phyloP scores from a whole-genome alignment of 2,329 filamentous ascomycete species.

The Acephala macrosclerotiorum region DNA sequence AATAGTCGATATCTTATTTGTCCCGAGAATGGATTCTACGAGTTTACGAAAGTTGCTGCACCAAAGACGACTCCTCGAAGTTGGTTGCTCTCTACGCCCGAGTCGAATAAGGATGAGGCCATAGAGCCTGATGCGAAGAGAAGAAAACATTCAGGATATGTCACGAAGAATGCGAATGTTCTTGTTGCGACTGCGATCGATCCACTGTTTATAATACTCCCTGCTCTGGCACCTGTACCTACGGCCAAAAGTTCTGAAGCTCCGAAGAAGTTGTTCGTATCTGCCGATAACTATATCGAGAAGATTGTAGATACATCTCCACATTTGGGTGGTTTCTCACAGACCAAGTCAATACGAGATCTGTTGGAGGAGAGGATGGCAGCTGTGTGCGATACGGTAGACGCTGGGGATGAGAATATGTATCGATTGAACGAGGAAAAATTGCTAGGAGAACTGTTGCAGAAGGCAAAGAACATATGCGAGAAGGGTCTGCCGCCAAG shows the following conservation, averaged over 20 bases:
- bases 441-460: conserved; percentile 68
- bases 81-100: conserved; percentile 59
- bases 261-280: conserved; percentile 69
- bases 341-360: conserved; percentile 50
- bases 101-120: conserved; percentile 28
- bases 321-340: conserved; percentile 66
- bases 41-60: conserved; percentile 65
- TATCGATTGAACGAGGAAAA: conserved; percentile 80
- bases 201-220: conserved; percentile 82
- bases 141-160: conserved; percentile 51
- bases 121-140: conserved; percentile 34
- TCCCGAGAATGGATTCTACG: conserved; percentile 67
- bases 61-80: conserved; percentile 63
- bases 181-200: conserved; percentile 86
- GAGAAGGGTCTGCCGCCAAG: conserved; percentile 72
- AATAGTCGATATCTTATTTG: conserved; percentile 69
- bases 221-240: conserved; percentile 64
- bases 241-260: conserved; percentile 52
- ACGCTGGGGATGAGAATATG: conserved; percentile 85
- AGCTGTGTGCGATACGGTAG: conserved; percentile 80
- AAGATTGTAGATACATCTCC: conserved; percentile 60
- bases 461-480: conserved; percentile 77
- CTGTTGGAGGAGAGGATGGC: conserved; percentile 71
- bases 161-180: conserved; percentile 75
- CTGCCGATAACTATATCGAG: conserved; percentile 77